phyloP scores from a whole-genome alignment of 2,329 filamentous ascomycete genomes.

The Diaporthe sp. region DNA sequence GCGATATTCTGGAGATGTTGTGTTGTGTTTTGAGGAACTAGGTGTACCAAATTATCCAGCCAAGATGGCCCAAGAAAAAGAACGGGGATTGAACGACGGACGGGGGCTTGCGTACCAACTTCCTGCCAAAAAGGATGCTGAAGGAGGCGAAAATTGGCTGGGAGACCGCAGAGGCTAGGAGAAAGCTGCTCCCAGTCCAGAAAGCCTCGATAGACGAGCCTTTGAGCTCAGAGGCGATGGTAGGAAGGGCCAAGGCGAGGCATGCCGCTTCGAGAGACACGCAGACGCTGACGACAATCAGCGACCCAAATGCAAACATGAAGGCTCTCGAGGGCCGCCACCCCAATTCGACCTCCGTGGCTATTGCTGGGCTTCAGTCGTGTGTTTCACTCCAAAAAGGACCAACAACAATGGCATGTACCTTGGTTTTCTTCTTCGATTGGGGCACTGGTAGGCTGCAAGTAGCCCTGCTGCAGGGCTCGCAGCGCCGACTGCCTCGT shows the following conservation, averaged over 20 bases:
- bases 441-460: background rate
- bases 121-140: constrained; percentile 11
- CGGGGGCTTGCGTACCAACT: background rate
- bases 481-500: background rate
- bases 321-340: constrained; percentile 20
- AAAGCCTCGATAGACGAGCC: constrained; percentile 6
- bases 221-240: constrained; percentile 7
- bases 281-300: constrained; percentile 18
- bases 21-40: background rate
- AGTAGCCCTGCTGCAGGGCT: background rate
- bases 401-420: background rate
- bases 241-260: constrained; percentile 17
- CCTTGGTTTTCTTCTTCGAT: constrained; percentile 11
- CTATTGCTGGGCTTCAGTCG: background rate
- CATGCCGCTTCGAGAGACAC: constrained; percentile 21
- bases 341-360: background rate
- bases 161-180: constrained; percentile 15
- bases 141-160: constrained; percentile 21
- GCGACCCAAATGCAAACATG: constrained; percentile 13
- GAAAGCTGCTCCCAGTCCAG: constrained; percentile 22
- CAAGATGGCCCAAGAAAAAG: background rate
- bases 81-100: background rate
- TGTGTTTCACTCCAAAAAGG: background rate
- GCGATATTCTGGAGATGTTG: background rate
- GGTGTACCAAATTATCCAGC: background rate